A percentile compares a stretch with the other conserved stretches of the same genome.
Evolutionary conservation across 139 green algal species (phyloP).

Genomic region (Dunaliella sp.): DNA sequence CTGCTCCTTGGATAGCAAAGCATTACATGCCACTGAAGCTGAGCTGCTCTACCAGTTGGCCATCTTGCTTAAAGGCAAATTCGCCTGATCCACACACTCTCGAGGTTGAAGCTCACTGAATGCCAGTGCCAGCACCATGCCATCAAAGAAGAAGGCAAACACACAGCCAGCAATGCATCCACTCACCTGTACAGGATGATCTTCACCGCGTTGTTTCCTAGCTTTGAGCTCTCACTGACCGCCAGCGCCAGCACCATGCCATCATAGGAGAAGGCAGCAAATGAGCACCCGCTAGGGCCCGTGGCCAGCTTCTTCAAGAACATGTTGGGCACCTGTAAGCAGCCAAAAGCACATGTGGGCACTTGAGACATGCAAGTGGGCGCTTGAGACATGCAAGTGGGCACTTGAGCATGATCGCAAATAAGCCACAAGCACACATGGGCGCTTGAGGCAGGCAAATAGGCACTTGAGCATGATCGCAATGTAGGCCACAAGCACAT

Average conservation of each 20-base stretch:
- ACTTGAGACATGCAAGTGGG: background rate
- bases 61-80: too few species aligned
- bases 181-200: constrained; percentile 11
- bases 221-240: background rate
- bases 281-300: constrained; percentile 14
- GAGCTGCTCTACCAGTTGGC: too few species aligned
- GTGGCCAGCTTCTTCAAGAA: constrained; percentile 20
- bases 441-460: background rate
- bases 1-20: too few species aligned
- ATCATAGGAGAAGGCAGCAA: constrained; percentile 29
- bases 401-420: too few species aligned
- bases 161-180: too few species aligned
- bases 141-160: constrained; percentile 30
- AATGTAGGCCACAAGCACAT: background rate
- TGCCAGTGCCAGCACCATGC: constrained; percentile 22
- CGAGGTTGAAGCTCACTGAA: too few species aligned
- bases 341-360: background rate
- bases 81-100: too few species aligned
- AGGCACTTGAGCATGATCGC: too few species aligned
- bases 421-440: too few species aligned
- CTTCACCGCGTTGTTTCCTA: background rate
- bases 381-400: background rate
- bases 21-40: too few species aligned
- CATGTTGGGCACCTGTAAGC: constrained; percentile 31
- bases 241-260: constrained; percentile 25